Conservation (phyloP, 2,329 filamentous ascomycete species). For the Graphilbum fragrans region DNA sequence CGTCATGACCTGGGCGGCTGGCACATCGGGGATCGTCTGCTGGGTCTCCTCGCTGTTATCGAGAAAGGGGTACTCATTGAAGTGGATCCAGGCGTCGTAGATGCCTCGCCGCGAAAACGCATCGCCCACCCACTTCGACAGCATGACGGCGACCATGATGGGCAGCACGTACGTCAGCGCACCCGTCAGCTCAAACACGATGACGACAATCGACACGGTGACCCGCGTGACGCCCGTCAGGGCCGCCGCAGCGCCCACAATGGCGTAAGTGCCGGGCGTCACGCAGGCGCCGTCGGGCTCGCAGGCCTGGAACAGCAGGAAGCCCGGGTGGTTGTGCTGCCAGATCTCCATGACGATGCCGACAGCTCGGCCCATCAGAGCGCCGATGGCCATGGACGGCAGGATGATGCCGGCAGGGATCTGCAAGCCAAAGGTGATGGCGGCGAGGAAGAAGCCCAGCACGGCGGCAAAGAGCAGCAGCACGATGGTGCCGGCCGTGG, state of each 20-base stretch:
- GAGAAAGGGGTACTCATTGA: conserved; percentile 90
- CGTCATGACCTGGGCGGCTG: conserved; percentile 85
- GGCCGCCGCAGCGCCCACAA: conserved; percentile 90
- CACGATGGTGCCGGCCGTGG: conserved; percentile 70
- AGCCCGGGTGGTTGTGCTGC: conserved; percentile 66
- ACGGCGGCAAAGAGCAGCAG: conserved; percentile 71
- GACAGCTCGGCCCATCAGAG: conserved; percentile 76
- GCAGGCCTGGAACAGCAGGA: conserved; percentile 68
- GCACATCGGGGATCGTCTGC: conserved; percentile 52
- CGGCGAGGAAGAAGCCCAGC: conserved; percentile 74
- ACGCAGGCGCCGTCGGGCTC: conserved; percentile 79
- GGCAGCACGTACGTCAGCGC: conserved; percentile 92
- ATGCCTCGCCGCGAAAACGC: conserved; percentile 87
- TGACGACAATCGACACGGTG: conserved; percentile 96
- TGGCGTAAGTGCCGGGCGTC: conserved; percentile 90
- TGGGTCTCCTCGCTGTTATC: conserved; percentile 68
- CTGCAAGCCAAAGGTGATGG: conserved; percentile 84
- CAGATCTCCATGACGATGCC: conserved; percentile 84
- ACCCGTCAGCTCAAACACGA: conserved; percentile 97
- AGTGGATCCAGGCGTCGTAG: conserved; percentile 95
- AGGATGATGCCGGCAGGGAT: conserved; percentile 93
- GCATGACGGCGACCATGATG: conserved; percentile 98
- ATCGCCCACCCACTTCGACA: conserved; percentile 96
- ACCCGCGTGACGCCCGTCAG: conserved; percentile 88
- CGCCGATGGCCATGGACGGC: conserved; percentile 91